Base-by-base conservation (phyloP, 257 asterid genomes). In the Galeopsis tetrahit region DNA sequence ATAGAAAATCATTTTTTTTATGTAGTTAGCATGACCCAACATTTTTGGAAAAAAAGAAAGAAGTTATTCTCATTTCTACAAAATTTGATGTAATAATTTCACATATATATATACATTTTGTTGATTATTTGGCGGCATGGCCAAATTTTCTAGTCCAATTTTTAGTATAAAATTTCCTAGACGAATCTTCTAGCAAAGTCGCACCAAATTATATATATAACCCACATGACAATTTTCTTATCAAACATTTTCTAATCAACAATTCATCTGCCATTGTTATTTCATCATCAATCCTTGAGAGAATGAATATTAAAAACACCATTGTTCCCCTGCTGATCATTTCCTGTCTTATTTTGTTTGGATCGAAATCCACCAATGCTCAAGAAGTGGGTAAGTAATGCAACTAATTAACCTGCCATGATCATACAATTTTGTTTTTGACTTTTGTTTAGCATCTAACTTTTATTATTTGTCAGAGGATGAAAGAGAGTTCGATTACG, bases 401-500 rank as follows among this genome's bases (percentile, higher is more conserved):
- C 40, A 72, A 46, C 21, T 13, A 11, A 11, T 48, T 21, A 31
- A 13, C 43, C 14, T 5, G 2, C 4, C 6, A 62, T 62, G 6
- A 36, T 59, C 44, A 59, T 4, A 34, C 4, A 34, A 11, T 0
- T 28, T 13, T 9, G 1, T 46, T 10, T 31, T 42, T 42, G 1
- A n/a, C 35, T 6, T 1, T 69, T 17, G 7, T 11, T 32, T 9
- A n/a, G 2, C 17, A 14, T 11, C 6, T 1, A 11, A 13, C 15
- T 3, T 39, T 33, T 11, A 21, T 17, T 56, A 9, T 65, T 46
- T 49, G 1, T 6, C 78, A 86, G 93, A 84, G 75, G 78, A 85
- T 44, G 93, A 88, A 51, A 69, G 83, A 51, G 89, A 85, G 64
- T 88, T 90, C 49, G 85, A 83, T 70, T 90, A 90, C 43, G 69